Evolutionary conservation across 805 yeast genomes (phyloP), one percentile per base, ranked within the genome.

Genomic region (Yarrowia sp.): DNA sequence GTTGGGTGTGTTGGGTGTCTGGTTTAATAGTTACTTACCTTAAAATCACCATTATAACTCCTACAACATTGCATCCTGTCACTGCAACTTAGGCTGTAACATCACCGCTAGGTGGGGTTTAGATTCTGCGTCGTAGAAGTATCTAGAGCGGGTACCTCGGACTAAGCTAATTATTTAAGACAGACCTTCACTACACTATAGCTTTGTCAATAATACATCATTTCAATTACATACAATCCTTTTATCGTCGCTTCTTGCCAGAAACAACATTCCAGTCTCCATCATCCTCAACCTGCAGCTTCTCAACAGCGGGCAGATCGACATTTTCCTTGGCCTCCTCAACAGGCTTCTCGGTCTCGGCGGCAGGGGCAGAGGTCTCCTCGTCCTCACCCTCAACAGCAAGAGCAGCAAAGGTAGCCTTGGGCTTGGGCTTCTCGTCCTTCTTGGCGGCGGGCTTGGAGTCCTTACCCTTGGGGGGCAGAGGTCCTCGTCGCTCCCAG

Each of bases 181-280:
- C 28, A 22, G 4, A 22, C 5, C 28, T 22, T 22, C 28, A 22
- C 28, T 22, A 22, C 28, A 22, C 28, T 22, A 22, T 22, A 22
- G 28, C 28, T 22, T 22, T 22, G 28, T 22, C 28, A 22, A 22
- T 22, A 22, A 48, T 48, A 48, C 55, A 48, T 48, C 51, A 58
- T 18, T 44, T 44, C 50, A 33, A 17, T 35, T 43, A 43, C 50
- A 42, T 33, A 35, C 39, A 42, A 38, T 42, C 41, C 64, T 44
- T 58, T 58, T 66, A 45, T 44, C 66, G 68, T 14, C 65, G 45
- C 42, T 68, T 55, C 67, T 66, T 69, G 38, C 58, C 58, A 14
- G 68, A 57, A 43, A 70, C 71, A 28, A 69, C 72, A 35, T 70
- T 68, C 73, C 73, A 70, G 61, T 55, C 61, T 43, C 67, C 71